Base-by-base conservation (phyloP, 176 grass and related monocot species). In the Triticum monococcum region DNA sequence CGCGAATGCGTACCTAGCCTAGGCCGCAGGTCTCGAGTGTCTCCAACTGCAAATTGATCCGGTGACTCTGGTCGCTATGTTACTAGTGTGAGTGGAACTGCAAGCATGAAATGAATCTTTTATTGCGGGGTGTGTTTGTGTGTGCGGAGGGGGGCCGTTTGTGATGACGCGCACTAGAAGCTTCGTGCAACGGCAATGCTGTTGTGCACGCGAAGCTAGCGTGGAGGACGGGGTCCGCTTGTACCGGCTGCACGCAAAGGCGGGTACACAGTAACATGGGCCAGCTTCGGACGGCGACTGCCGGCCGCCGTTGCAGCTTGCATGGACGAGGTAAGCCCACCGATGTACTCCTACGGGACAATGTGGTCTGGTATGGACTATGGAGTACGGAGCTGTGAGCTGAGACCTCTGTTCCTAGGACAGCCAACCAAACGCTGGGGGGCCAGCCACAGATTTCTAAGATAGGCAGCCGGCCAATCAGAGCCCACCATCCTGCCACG, bases 391-490 rank as follows among this genome's bases (percentile, higher is more conserved):
- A 17, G 48, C 48, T 52, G 52, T 57, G 52, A 57, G 16, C 17
- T 57, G 45, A 52, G 48, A 52, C 48, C 48, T 57, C 17, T 45
- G 37, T 7, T 45, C 70, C n/a, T 25, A 23, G 23, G 33, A 84
- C 38, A 69, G 5, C 81, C 74, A 70, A 61, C 72, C 52, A 84
- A 40, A 81, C 26, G 41, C 16, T 38, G 12, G 13, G 64, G 64
- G 43, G 31, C 40, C 17, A 72, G 13, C 7, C 16, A 45, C 40
- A 82, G 91, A 93, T 92, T 91, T 83, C 41, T 20, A 33, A 85
- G 92, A 93, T 94, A 91, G 81, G 73, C 45, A 67, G 26, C 26
- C 70, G 35, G 79, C 95, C 89, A 97, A 97, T 97, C 75, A 82
- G 48, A 79, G 26, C 33, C 43, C 26, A 23, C 2, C 57, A 5